phyloP scores from a whole-genome alignment of 352 stramenopile species.

The Phytophthora pistaciae region DNA sequence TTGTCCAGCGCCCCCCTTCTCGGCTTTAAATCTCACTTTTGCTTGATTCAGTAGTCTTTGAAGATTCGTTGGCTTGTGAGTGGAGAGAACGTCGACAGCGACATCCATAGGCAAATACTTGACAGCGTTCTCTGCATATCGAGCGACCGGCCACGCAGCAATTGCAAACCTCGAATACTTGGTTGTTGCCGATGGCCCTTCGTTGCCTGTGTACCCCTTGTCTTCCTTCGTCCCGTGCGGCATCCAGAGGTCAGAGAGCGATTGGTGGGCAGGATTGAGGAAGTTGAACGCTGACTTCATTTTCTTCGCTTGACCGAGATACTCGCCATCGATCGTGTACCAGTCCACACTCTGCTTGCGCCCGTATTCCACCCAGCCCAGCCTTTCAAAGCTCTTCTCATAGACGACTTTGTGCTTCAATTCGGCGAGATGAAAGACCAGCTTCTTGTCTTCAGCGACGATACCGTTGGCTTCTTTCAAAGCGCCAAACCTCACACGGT shows the following conservation, averaged over 20 bases:
- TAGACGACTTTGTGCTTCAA: slow-evolving; percentile 15
- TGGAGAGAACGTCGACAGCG: no score
- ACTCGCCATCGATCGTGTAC: slow-evolving; percentile 8
- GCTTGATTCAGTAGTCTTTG: no score
- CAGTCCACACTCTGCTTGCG: slow-evolving; percentile 12
- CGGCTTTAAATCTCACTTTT: no score
- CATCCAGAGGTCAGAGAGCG: slow-evolving; percentile 19
- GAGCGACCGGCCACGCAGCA: slow-evolving; percentile 17
- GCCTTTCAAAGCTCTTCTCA: neutral
- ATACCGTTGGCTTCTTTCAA: slow-evolving; percentile 29
- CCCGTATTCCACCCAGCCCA: neutral
- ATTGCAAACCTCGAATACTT: slow-evolving; percentile 30
- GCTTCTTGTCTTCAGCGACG: slow-evolving; percentile 4
- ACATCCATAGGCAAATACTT: no score
- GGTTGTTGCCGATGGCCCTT: slow-evolving; percentile 11
- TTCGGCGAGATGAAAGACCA: slow-evolving; percentile 24
- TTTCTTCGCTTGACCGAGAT: slow-evolving; percentile 1
- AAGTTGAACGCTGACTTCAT: slow-evolving; percentile 19
- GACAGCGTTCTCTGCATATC: slow-evolving; percentile 4
- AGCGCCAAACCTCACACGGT: slow-evolving; percentile 26
- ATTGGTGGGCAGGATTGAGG: slow-evolving; percentile 30
- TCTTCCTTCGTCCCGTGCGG: slow-evolving; percentile 6
- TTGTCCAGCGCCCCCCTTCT: no score
- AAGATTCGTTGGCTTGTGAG: no score
- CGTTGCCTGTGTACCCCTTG: slow-evolving; percentile 25